Percentiles rank a stretch among this genome's conserved stretches.
These are phyloP conservation scores for Skeletonema marinoi DNA, from an alignment of 108 stramenopile genomes.

Conservation along the genomic window DNA sequence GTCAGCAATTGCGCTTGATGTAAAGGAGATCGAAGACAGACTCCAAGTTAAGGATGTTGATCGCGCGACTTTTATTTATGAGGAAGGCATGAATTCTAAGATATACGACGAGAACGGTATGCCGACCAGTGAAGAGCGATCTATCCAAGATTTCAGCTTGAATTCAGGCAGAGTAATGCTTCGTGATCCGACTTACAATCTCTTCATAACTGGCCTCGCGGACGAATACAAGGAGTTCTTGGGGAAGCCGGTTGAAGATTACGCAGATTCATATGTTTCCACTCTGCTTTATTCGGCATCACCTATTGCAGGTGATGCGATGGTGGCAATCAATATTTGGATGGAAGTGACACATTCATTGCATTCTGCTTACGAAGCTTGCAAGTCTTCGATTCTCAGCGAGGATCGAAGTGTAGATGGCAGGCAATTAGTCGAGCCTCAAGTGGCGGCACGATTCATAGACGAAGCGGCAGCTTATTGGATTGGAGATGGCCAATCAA, in stretches of 20 bases:
- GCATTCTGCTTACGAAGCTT: conserved; percentile 43
- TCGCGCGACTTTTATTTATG: conserved; percentile 61
- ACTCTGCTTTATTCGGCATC: conserved; percentile 46
- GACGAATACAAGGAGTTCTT: conserved; percentile 60
- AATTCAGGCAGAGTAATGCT: conserved; percentile 55
- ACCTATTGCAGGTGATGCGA: conserved; percentile 67
- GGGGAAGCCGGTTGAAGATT: conserved; percentile 46
- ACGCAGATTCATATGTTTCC: conserved; percentile 74
- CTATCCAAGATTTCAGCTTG: conserved; percentile 59
- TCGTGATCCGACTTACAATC: conserved; percentile 68
- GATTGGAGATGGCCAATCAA: conserved; percentile 82
- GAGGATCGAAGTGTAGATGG: conserved; percentile 31
- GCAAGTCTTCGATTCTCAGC: conserved; percentile 32
- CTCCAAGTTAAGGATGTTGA: conserved; percentile 46
- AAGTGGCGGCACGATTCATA: conserved; percentile 66
- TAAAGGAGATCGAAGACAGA: conserved; percentile 62
- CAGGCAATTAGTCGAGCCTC: conserved; percentile 38
- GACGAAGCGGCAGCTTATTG: conserved; percentile 85
- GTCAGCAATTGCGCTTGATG: conserved; percentile 72
- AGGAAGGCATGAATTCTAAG: conserved; percentile 67
- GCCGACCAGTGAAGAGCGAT: conserved; percentile 45
- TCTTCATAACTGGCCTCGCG: conserved; percentile 62
- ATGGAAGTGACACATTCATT: conserved; percentile 74
- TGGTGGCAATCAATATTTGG: conserved; percentile 74
- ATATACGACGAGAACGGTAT: conserved; percentile 67